Base-by-base conservation (phyloP, 441 rosid genomes). In the Pelargonium myrrhifolium region DNA sequence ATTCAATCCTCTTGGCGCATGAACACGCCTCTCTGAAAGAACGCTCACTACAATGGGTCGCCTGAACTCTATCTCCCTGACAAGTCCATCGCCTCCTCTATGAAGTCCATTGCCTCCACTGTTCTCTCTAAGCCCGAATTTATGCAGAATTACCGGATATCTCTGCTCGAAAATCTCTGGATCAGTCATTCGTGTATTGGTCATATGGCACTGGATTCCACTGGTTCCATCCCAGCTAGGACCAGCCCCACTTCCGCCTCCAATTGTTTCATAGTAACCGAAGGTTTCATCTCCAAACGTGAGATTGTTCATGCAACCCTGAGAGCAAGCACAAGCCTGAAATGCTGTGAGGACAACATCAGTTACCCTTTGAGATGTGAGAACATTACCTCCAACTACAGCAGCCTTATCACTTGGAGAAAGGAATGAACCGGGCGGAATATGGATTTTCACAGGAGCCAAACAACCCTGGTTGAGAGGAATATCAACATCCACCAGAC, bases 121-220 rank as follows among this genome's bases (percentile, higher is more conserved):
- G 15, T 82, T 80, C 76, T 86, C 93, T 72, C 98, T 79, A 1
- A 90, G 71, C 70, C 93, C 97, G 61, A 93, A 93, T 66, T 68
- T 82, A 69, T 83, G 97, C 80, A 93, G 76, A 66, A 90, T 43
- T 68, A 93, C 98, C 0, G 98, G 98, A 77, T 89, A 93, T 69
- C 98, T 87, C 79, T 86, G 96, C 76, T 90, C 97, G 2, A 93
- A 93, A 67, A 90, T 93, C 89, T 93, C 98, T 0, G 97, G 95
- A 86, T 89, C 98, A 9, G 98, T 93, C 92, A 93, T 93, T 0
- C 98, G 89, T 0, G 98, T 93, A 74, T 90, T 93, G 6, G 97
- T 93, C 98, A 93, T 90, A 76, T 93, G 98, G 80, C 96, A 89
- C 68, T 93, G 97, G 71, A 93, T 86, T 53, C 98, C 98, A 64